Percentiles rank a stretch among this genome's conserved stretches.
phyloP scores from a whole-genome alignment of 257 asterid genomes.

The Lithospermum erythrorhizon region DNA sequence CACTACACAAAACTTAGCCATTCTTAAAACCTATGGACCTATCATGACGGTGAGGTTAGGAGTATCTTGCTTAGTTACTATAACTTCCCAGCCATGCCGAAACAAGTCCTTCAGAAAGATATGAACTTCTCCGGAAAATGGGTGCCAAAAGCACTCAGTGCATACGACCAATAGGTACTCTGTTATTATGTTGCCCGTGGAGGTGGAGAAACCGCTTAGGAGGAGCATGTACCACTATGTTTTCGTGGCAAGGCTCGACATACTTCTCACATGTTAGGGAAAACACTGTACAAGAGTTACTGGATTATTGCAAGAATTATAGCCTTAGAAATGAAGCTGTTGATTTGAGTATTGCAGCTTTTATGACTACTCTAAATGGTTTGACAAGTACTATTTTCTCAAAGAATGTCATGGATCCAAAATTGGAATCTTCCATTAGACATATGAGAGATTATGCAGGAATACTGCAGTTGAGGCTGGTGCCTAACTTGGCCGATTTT shows the following conservation, averaged over 20 bases:
- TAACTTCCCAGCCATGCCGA: constrained; percentile 47
- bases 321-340: constrained; percentile 30
- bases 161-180: constrained; percentile 15
- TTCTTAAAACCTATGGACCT: constrained; percentile 17
- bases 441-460: constrained; percentile 51
- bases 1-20: constrained; percentile 2
- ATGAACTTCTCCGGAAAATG: constrained; percentile 14
- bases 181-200: constrained; percentile 13
- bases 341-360: constrained; percentile 18
- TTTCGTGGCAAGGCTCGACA: constrained; percentile 55
- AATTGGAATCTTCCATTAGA: constrained; percentile 29
- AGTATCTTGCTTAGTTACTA: constrained; percentile 32
- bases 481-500: constrained; percentile 31
- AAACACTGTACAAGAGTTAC: constrained; percentile 49
- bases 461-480: constrained; percentile 33
- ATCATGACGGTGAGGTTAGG: constrained; percentile 41
- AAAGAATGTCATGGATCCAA: constrained; percentile 31
- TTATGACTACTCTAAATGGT: constrained; percentile 34
- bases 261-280: constrained; percentile 29
- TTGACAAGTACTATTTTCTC: constrained; percentile 15
- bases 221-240: constrained; percentile 33
- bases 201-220: constrained; percentile 2
- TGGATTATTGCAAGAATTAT: constrained; percentile 31
- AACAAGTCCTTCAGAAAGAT: constrained; percentile 10
- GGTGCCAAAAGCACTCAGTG: constrained; percentile 14